A percentile compares a stretch with the other conserved stretches of the same genome.
phyloP scores from a whole-genome alignment of 1,284 basidiomycete genomes.

The Apiotrichum gamsii region DNA sequence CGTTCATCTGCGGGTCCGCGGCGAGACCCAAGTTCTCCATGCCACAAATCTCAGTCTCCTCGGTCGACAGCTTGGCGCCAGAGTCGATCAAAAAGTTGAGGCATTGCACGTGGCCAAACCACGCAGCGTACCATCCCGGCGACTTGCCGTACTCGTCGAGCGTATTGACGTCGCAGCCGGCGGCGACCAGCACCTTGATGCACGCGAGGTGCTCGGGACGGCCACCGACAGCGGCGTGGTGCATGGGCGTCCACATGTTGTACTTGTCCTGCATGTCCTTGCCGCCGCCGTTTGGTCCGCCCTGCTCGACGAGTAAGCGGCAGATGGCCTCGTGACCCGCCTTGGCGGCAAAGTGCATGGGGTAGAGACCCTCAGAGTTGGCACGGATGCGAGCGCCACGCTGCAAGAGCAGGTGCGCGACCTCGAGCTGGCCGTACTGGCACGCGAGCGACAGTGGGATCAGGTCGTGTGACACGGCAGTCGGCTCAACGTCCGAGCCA shows the following conservation, averaged over 20 bases:
- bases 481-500: conserved; percentile 54
- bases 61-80: conserved; percentile 42
- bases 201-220: conserved; percentile 57
- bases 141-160: conserved; percentile 80
- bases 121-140: conserved; percentile 91
- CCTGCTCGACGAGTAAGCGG: conserved; percentile 63
- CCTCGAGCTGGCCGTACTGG: conserved; percentile 78
- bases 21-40: conserved; percentile 44
- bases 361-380: conserved; percentile 92
- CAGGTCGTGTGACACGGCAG: conserved; percentile 59
- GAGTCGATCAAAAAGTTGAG: conserved; percentile 65
- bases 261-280: conserved; percentile 92
- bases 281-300: conserved; percentile 51
- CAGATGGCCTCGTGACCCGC: conserved; percentile 85
- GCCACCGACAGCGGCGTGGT: conserved; percentile 90
- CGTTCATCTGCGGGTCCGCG: conserved; percentile 43
- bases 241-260: conserved; percentile 96
- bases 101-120: conserved; percentile 86
- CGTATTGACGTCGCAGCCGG: conserved; percentile 66
- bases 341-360: conserved; percentile 95
- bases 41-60: conserved; percentile 27
- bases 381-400: conserved; percentile 71
- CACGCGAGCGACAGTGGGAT: conserved; percentile 87
- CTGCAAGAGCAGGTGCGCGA: conserved; percentile 69
- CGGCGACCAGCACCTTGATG: conserved; percentile 68